A percentile compares a stretch with the other conserved stretches of the same genome.
phyloP scores from a whole-genome alignment of 305 asterid species.

The Fraxinus floribunda region DNA sequence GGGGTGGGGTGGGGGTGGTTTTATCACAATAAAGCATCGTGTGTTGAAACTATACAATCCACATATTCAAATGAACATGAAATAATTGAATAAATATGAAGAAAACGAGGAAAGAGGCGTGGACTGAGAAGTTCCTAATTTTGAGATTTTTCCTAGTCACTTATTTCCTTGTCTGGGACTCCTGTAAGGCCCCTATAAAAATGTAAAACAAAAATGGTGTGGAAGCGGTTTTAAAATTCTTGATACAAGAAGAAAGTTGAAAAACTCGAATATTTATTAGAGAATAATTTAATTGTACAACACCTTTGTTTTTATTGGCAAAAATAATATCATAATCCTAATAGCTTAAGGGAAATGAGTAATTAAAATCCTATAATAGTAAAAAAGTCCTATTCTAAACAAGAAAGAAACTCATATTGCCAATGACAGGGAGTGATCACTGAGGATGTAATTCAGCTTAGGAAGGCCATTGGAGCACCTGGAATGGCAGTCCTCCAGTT shows the following conservation, averaged over 20 bases:
- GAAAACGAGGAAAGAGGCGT: background rate
- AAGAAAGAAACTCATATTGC: conserved; percentile 17
- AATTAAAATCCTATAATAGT: background rate
- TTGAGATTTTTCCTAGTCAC: background rate
- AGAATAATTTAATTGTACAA: background rate
- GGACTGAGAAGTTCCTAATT: background rate
- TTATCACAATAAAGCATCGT: background rate
- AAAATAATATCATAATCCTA: background rate
- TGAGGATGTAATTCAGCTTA: conserved; percentile 84
- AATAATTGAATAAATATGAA: background rate
- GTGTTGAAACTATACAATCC: background rate
- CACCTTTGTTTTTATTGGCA: background rate
- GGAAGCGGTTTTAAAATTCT: background rate
- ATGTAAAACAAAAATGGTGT: background rate
- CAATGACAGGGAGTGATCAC: conserved; percentile 83
- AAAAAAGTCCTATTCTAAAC: background rate
- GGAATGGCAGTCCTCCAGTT: conserved; percentile 99
- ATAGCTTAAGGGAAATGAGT: background rate
- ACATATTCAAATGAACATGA: background rate
- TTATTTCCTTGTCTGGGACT: background rate
- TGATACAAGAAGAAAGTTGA: background rate
- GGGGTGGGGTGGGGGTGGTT: background rate
- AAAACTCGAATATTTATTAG: too few species aligned
- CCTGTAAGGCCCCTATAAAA: background rate
- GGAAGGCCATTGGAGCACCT: conserved; percentile 90